Evolutionary conservation across 257 asterid species (phyloP).

Genomic region (Solanum verrucosum): DNA sequence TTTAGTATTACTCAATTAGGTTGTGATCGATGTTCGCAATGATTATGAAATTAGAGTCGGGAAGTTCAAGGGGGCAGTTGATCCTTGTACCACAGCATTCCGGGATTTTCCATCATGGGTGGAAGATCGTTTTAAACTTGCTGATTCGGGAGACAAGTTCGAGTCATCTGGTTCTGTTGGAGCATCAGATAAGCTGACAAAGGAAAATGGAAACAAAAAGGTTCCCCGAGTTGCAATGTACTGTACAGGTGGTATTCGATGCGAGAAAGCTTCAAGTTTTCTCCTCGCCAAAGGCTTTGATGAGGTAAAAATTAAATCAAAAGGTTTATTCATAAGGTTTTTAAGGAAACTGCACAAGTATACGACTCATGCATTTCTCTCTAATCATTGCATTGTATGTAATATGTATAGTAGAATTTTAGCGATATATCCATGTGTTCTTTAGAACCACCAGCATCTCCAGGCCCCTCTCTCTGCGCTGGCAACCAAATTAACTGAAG

Average conservation of each 20-base stretch:
- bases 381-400: background rate
- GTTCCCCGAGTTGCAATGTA: conserved; percentile 90
- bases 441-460: background rate
- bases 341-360: background rate
- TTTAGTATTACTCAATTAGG: conserved; percentile 29
- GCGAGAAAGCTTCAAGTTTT: conserved; percentile 95
- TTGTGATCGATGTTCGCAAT: conserved; percentile 90
- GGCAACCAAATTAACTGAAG: background rate
- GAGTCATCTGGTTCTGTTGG: conserved; percentile 20
- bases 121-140: conserved; percentile 40
- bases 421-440: background rate
- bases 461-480: background rate
- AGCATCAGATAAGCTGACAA: conserved; percentile 19
- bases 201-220: conserved; percentile 35
- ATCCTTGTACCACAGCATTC: conserved; percentile 90
- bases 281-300: conserved; percentile 80
- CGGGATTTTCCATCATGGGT: conserved; percentile 92
- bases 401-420: background rate
- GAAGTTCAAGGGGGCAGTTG: conserved; percentile 83
- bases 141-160: conserved; percentile 18
- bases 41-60: conserved; percentile 97
- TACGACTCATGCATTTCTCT: background rate
- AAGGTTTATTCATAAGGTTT: background rate
- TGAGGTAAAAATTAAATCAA: conserved; percentile 43
- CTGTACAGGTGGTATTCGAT: conserved; percentile 98